Base-by-base conservation (phyloP, 2,329 filamentous ascomycete genomes). In the Stagonosporopsis rhizophila region DNA sequence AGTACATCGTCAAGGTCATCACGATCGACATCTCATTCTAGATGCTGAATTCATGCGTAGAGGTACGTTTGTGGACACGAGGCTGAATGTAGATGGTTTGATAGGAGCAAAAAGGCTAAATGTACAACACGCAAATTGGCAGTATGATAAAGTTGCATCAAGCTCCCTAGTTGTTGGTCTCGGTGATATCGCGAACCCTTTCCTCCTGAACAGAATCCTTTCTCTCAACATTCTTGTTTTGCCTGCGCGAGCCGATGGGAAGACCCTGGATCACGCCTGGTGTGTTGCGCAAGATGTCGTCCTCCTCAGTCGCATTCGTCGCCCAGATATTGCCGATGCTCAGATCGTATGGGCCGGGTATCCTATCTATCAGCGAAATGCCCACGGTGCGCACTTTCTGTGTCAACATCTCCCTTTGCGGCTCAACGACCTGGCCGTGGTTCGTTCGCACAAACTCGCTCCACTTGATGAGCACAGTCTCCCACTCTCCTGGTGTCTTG, bases 381-480 rank as follows among this genome's bases (percentile, higher is more conserved):
- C 95, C 95, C 19, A 99, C 81, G 25, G 88, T 96, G 71, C 87
- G 85, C 27, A 99, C 88, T 75, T 92, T 93, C 69, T 96, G 90
- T 60, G 89, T 86, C 73, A 97, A 78, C 77, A 99, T 88, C 75
- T 96, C 92, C 12, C 89, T 88, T 81, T 98, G 94, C 28, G 95
- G 95, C 79, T 98, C 93, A 5, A 97, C 88, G 1, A 96, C 91
- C 68, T 91, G 87, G 6, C 95, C 95, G 70, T 96, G 87, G 72
- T 97, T 98, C 14, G 95, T 99, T 61, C 95, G 84, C 56, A 99
- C 94, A 77, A 99, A 98, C 63, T 96, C 92, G 66, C 88, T 89
- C 84, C 93, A 95, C 60, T 89, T 90, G 61, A 99, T 89, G 42
- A 96, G 77, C n/a, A 97, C 85, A 1, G 95, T 97, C 82, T 99